phyloP scores from a whole-genome alignment of 371 early-diverging fungal genomes.

The Batkoa obscura region DNA sequence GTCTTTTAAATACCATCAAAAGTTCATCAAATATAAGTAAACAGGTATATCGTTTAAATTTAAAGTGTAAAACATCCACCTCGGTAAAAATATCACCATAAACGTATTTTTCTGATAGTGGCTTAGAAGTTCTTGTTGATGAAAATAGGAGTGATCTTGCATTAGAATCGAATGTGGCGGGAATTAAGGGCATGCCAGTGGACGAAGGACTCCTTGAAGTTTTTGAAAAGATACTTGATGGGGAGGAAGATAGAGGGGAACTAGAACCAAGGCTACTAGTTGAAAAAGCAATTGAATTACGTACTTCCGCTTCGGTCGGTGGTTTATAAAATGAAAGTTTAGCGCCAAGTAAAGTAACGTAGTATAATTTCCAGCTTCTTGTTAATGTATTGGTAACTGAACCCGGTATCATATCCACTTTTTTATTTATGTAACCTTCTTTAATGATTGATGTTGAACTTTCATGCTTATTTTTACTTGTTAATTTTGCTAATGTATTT shows the following conservation, averaged over 20 bases:
- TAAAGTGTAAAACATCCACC: conserved; percentile 26
- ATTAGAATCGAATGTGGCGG: conserved; percentile 28
- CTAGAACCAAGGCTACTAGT: conserved; percentile 16
- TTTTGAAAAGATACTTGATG: conserved; percentile 8
- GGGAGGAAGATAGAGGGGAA: conserved; percentile 10
- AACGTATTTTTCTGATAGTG: conserved; percentile 19
- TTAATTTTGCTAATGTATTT: not conserved
- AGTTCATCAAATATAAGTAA: conserved; percentile 35
- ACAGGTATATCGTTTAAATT: conserved; percentile 33
- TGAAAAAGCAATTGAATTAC: conserved; percentile 28
- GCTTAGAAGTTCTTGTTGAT: conserved; percentile 13
- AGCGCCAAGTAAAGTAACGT: conserved; percentile 49
- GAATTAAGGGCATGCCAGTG: conserved; percentile 26
- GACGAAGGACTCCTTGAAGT: not conserved
- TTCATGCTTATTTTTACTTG: not conserved
- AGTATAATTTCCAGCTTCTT: conserved; percentile 66
- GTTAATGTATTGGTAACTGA: conserved; percentile 24
- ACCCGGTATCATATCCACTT: conserved; percentile 32
- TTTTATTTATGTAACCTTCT: conserved; percentile 44
- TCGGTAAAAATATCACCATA: conserved; percentile 45
- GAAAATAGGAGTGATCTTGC: conserved; percentile 25
- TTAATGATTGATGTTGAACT: conserved; percentile 8
- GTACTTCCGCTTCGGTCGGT: conserved; percentile 33
- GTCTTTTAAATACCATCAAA: conserved; percentile 35
- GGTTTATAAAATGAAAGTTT: conserved; percentile 63